Conservation (phyloP, 345 rosid species). For the Pistacia vera region DNA sequence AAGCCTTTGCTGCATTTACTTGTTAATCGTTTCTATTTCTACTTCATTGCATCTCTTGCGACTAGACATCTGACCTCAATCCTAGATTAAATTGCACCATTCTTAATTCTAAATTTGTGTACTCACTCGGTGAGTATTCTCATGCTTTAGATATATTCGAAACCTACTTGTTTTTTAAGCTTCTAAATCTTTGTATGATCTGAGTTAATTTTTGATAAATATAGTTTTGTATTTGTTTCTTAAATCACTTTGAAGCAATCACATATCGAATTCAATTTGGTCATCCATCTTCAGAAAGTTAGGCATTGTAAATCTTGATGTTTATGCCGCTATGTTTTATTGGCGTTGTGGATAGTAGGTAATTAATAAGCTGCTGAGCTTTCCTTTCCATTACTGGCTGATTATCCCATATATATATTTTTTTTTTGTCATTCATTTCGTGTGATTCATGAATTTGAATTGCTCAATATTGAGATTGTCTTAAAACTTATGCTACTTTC, state of each 20-base stretch:
- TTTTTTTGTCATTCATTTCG: too few relatives aligned
- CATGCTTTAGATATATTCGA: too few relatives aligned
- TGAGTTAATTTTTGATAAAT: too few relatives aligned
- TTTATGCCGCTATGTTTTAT: too few relatives aligned
- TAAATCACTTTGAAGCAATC: too few relatives aligned
- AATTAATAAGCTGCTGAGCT: neutral
- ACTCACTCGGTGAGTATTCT: too few relatives aligned
- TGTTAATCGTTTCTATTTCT: neutral
- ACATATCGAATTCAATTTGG: too few relatives aligned
- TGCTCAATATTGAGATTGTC: neutral
- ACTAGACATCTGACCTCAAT: neutral
- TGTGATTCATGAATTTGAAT: neutral
- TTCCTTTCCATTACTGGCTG: neutral
- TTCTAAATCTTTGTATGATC: neutral
- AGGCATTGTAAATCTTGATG: too few relatives aligned
- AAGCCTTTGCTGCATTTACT: neutral
- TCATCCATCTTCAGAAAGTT: neutral
- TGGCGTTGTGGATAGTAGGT: neutral
- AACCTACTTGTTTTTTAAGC: neutral
- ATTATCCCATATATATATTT: neutral
- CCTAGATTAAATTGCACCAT: neutral
- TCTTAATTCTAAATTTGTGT: neutral
- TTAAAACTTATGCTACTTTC: slow-evolving; percentile 13
- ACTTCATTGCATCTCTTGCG: neutral
- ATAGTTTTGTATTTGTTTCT: too few relatives aligned